Evolutionary conservation across 2,329 filamentous ascomycete genomes (phyloP).

Genomic region (Colletotrichum camelliae): DNA sequence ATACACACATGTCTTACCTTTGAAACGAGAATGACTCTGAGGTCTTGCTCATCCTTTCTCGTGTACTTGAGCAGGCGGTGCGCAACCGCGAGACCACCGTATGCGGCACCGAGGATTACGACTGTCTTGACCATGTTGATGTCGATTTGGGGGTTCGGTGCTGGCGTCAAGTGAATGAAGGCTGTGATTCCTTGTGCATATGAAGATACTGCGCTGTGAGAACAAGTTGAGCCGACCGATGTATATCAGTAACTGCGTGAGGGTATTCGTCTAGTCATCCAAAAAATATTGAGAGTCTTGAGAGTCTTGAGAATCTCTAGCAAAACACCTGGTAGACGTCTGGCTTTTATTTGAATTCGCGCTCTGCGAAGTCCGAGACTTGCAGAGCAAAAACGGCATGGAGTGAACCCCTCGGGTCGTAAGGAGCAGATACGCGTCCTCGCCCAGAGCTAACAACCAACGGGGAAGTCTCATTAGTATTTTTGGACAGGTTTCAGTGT

Average conservation of each 20-base stretch:
- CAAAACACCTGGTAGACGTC: not conserved
- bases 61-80: conserved; percentile 62
- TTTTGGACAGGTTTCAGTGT: conserved; percentile 14
- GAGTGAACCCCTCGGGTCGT: not conserved
- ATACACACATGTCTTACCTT: conserved; percentile 44
- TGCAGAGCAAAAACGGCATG: not conserved
- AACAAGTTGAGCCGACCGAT: not conserved
- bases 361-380: not conserved
- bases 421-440: not conserved
- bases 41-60: conserved; percentile 44
- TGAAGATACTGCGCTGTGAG: not conserved
- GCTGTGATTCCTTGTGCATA: not conserved
- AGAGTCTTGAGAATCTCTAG: not conserved
- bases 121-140: conserved; percentile 55
- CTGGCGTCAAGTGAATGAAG: not conserved
- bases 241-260: not conserved
- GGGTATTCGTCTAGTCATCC: not conserved
- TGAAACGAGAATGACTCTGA: conserved; percentile 61
- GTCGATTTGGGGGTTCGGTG: not conserved
- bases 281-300: not conserved
- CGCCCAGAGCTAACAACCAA: not conserved
- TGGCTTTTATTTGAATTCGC: not conserved
- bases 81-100: conserved; percentile 57
- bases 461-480: not conserved
- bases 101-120: conserved; percentile 59